Base-by-base conservation (phyloP, 2,329 filamentous ascomycete genomes). In the Xylariaceae sp. region DNA sequence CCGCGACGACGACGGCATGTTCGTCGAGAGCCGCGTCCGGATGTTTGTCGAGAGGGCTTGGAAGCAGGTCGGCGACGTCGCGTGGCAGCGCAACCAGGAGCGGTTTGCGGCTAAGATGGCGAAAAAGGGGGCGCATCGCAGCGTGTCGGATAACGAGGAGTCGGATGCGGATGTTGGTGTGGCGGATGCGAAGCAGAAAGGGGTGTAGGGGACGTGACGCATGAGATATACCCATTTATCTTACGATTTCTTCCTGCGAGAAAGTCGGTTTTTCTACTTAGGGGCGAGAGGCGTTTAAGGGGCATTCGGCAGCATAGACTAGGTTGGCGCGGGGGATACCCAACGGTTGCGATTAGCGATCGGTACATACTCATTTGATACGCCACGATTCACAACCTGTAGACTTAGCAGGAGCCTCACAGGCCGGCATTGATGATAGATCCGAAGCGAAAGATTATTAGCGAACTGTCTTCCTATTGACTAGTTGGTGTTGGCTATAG, bases 1-100 rank as follows among this genome's bases (percentile, higher is more conserved):
- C 18, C 71, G 65, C 44, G 68, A 75, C 21, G 57, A 61, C 0
- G 60, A 76, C 3, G 81, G 80, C 0, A 67, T 77, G n/a, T 82
- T 76, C 53, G 64, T 79, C 51, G 66, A 76, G 21, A 75, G 77
- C 0, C 64, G 67, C 1, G 75, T 82, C 2, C 60, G 61, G 4
- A 54, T 58, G 0, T 86, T 81, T 59, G 73, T 84, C 23, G 23
- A 26, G 23, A 4, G 23, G 23, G 4, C 23, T 4, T 26, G 23
- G 23, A 26, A 26, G 23, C 23, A 26, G 9, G 9, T 26, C 23
- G 23, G 23, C 23, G 23, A 26, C 23, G 64, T 63, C 26, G 75
- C 76, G 1, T 63, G 72, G 57, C 52, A 54, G 20, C 63, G 57
- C 32, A 70, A 73, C 18, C 20, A 66, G 7, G 50, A 29, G 6